Evolutionary conservation across 371 early-diverging fungal genomes (phyloP).

Genomic region (Pancytospora philotis): DNA sequence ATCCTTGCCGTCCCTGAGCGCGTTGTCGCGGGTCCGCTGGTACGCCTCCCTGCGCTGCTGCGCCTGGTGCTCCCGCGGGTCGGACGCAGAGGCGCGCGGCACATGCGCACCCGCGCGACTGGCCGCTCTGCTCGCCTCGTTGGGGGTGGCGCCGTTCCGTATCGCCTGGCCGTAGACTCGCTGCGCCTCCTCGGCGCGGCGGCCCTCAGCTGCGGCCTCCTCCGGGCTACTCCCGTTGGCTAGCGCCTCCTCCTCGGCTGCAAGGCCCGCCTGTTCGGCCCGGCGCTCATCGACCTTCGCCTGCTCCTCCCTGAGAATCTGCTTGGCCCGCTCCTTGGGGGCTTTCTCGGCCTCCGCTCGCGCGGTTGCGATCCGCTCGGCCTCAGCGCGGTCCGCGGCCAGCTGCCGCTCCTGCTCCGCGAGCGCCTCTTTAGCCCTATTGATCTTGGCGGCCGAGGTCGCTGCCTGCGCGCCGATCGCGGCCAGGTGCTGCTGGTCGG

Average conservation of each 20-base stretch:
- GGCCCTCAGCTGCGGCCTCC: slow-evolving; percentile 5
- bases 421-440: no score
- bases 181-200: not conserved
- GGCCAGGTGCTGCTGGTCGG: no score
- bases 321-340: slow-evolving; percentile 6
- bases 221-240: slow-evolving; percentile 21
- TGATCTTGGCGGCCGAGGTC: no score
- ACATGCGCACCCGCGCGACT: no score
- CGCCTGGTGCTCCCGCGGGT: no score
- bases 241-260: slow-evolving; percentile 9
- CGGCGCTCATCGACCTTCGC: slow-evolving; percentile 19
- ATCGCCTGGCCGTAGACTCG: not conserved
- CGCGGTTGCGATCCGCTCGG: not conserved
- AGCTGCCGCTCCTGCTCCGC: no score
- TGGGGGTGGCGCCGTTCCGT: slow-evolving; percentile 9
- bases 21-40: no score
- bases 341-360: slow-evolving; percentile 1
- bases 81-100: no score
- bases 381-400: no score
- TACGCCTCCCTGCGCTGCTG: no score
- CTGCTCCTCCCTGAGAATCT: slow-evolving; percentile 4
- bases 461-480: no score
- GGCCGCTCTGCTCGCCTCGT: no score
- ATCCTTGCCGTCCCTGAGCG: slow-evolving; percentile 11
- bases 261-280: slow-evolving; percentile 27